Evolutionary conservation across 345 rosid species (phyloP).

Genomic region (Acer campestre): DNA sequence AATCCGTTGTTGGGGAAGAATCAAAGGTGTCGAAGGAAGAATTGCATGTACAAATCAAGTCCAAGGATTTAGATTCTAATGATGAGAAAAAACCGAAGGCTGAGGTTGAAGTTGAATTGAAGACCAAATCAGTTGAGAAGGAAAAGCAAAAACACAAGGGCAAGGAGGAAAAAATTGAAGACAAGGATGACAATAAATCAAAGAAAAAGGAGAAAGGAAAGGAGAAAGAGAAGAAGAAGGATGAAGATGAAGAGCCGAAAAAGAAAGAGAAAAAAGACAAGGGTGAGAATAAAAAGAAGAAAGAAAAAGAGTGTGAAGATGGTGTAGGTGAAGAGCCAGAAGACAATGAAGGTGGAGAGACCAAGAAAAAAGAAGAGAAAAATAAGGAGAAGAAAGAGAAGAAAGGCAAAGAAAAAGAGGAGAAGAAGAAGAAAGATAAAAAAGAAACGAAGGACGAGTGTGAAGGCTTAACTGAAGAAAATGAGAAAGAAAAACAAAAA

Average conservation of each 20-base stretch:
- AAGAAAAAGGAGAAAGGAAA: slow-evolving; percentile 30
- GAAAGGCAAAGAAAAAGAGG: background rate
- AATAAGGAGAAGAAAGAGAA: background rate
- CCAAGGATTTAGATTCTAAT: slow-evolving; percentile 36
- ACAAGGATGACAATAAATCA: slow-evolving; percentile 27
- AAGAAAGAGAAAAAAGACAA: slow-evolving; percentile 16
- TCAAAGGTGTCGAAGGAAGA: slow-evolving; percentile 57
- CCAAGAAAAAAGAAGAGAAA: background rate
- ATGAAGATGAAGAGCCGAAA: slow-evolving; percentile 12
- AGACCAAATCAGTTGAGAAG: slow-evolving; percentile 61
- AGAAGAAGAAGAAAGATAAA: background rate
- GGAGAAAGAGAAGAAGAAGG: slow-evolving; percentile 12
- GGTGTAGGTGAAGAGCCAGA: slow-evolving; percentile 4
- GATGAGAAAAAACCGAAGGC: slow-evolving; percentile 37
- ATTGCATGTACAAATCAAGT: slow-evolving; percentile 52
- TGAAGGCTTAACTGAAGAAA: background rate
- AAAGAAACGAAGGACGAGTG: background rate
- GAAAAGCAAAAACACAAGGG: slow-evolving; percentile 36
- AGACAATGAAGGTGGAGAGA: slow-evolving; percentile 1
- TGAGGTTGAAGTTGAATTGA: slow-evolving; percentile 55
- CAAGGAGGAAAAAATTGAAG: slow-evolving; percentile 21
- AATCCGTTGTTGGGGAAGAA: slow-evolving; percentile 28
- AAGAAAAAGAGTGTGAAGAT: slow-evolving; percentile 12
- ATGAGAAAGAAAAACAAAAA: background rate
- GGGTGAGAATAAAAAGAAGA: background rate